These are phyloP conservation scores for Solanum clarkiae DNA, from an alignment of 257 asterid genomes.

Conservation along the genomic window DNA sequence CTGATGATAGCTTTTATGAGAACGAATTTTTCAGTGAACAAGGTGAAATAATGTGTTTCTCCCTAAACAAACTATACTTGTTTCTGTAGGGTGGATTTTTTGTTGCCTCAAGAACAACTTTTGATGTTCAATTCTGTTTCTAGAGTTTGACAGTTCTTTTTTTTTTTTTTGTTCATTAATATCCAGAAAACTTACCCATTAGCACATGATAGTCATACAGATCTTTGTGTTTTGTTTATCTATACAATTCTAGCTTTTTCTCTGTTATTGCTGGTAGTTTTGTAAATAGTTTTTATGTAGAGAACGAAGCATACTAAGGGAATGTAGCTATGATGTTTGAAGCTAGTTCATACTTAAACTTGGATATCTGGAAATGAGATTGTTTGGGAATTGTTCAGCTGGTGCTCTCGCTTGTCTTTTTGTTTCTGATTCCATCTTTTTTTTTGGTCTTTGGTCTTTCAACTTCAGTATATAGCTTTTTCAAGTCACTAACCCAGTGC, in stretches of 20 bases:
- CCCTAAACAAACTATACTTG: not conserved
- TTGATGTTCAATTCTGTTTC: not conserved
- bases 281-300: not conserved
- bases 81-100: not conserved
- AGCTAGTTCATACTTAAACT: not conserved
- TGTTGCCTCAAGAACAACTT: not conserved
- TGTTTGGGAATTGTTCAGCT: not conserved
- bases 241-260: not conserved
- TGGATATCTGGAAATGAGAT: not conserved
- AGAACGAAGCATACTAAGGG: not conserved
- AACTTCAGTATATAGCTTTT: not conserved
- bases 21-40: conserved; percentile 51
- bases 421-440: not conserved
- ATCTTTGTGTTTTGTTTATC: not conserved
- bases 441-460: not conserved
- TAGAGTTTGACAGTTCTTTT: not conserved
- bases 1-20: conserved; percentile 61
- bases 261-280: not conserved
- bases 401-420: not conserved
- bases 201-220: not conserved
- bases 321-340: not conserved
- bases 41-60: conserved; percentile 25
- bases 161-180: not conserved
- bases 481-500: not conserved
- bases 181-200: not conserved